phyloP scores from a whole-genome alignment of 306 rosid genomes.

The Astragalus glycyphyllos region DNA sequence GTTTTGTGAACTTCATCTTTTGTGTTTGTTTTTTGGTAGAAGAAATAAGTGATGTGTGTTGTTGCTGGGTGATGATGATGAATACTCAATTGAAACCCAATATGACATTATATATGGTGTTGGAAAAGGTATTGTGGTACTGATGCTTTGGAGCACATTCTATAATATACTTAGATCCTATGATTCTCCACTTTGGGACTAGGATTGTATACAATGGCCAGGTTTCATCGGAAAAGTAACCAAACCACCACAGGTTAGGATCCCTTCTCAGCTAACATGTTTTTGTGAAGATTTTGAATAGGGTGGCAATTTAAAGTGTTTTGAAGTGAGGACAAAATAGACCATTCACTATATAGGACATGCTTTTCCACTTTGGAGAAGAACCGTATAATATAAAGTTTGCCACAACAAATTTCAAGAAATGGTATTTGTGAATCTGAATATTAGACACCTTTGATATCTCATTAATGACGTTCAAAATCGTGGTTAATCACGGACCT shows the following conservation, averaged over 20 bases:
- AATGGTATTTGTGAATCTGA: no score
- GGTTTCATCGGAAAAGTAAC: slow-evolving; percentile 60
- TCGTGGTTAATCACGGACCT: no score
- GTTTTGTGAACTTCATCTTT: slow-evolving; percentile 86
- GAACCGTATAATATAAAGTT: slow-evolving; percentile 21
- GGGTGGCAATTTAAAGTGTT: slow-evolving; percentile 61
- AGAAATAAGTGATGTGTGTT: slow-evolving; percentile 32
- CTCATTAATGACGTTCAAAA: no score
- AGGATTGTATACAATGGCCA: slow-evolving; percentile 39
- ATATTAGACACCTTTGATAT: no score
- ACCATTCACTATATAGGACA: slow-evolving; percentile 21
- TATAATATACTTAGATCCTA: slow-evolving; percentile 82
- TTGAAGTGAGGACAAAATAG: slow-evolving; percentile 40
- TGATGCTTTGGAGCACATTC: slow-evolving; percentile 95
- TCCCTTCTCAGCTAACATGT: slow-evolving; percentile 59
- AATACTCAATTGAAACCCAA: slow-evolving; percentile 62
- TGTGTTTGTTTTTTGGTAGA: slow-evolving; percentile 37
- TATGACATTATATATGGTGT: slow-evolving; percentile 67
- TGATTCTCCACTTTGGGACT: slow-evolving; percentile 75
- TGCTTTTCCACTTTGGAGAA: slow-evolving; percentile 35
- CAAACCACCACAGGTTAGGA: slow-evolving; percentile 54
- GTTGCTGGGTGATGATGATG: slow-evolving; percentile 43
- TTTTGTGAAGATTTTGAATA: slow-evolving; percentile 63
- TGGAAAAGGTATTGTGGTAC: slow-evolving; percentile 69
- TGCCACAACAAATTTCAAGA: slow-evolving; percentile 9